phyloP scores from a whole-genome alignment of 371 early-diverging fungal genomes.

The Mortierella sp. region DNA sequence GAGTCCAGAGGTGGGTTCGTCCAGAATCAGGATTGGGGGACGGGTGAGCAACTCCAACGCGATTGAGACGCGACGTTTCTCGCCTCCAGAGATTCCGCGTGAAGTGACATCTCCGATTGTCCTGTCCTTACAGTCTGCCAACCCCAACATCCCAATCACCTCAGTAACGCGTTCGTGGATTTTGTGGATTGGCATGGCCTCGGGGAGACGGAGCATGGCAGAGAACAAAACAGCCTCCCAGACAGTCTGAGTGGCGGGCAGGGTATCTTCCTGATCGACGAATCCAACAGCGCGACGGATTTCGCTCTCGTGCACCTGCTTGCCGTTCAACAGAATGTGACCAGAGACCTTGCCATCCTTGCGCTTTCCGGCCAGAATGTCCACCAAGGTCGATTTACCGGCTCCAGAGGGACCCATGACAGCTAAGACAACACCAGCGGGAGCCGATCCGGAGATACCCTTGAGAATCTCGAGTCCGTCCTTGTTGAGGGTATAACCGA shows the following conservation, averaged over 20 bases:
- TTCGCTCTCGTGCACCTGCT: slow-evolving; percentile 63
- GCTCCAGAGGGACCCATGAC: slow-evolving; percentile 83
- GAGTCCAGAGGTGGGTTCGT: slow-evolving; percentile 95
- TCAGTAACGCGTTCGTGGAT: slow-evolving; percentile 77
- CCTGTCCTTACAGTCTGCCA: slow-evolving; percentile 84
- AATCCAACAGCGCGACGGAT: slow-evolving; percentile 83
- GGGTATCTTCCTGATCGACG: slow-evolving; percentile 91
- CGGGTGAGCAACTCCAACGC: slow-evolving; percentile 91
- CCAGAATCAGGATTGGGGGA: slow-evolving; percentile 90
- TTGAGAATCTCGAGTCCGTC: slow-evolving; percentile 54
- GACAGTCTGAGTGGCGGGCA: slow-evolving; percentile 88
- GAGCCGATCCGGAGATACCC: slow-evolving; percentile 54
- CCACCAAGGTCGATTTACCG: slow-evolving; percentile 79
- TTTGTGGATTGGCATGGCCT: slow-evolving; percentile 69
- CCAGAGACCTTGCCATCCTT: slow-evolving; percentile 75
- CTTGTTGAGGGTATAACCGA: slow-evolving; percentile 56
- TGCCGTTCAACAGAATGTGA: slow-evolving; percentile 76
- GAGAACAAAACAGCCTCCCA: slow-evolving; percentile 87
- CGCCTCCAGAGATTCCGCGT: slow-evolving; percentile 90
- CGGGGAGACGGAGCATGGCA: slow-evolving; percentile 84
- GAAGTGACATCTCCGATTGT: slow-evolving; percentile 82
- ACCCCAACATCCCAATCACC: slow-evolving; percentile 82
- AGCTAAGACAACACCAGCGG: slow-evolving; percentile 64
- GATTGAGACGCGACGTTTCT: slow-evolving; percentile 86
- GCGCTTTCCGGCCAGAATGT: slow-evolving; percentile 80